A percentile compares a stretch with the other conserved stretches of the same genome.
phyloP scores from a whole-genome alignment of 805 yeast genomes.

The Nakazawaea siamensis region DNA sequence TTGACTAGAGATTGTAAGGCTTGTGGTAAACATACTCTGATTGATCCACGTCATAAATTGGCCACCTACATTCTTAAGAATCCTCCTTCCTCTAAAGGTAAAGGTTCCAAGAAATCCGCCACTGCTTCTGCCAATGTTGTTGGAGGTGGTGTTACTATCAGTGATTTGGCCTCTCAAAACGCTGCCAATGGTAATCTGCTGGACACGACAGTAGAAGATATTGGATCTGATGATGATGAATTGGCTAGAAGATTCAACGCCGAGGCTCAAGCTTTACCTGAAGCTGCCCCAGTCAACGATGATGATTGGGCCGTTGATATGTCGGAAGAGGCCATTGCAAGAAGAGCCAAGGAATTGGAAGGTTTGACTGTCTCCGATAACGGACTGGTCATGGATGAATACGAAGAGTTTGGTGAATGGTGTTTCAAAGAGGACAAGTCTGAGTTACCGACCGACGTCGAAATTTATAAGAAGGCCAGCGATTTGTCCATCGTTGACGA shows the following conservation, averaged over 20 bases:
- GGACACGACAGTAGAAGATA: conserved; percentile 26
- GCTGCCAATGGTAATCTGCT: conserved; percentile 24
- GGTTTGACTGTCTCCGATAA: conserved; percentile 40
- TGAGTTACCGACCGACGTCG: conserved; percentile 74
- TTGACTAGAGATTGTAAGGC: conserved; percentile 95
- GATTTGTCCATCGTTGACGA: conserved; percentile 68
- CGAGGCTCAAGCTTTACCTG: conserved; percentile 66
- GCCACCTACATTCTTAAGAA: conserved; percentile 84
- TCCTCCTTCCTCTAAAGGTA: conserved; percentile 59
- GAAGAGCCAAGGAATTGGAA: conserved; percentile 83
- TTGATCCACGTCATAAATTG: conserved; percentile 82
- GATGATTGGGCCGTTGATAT: conserved; percentile 98
- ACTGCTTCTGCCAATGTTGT: conserved; percentile 86
- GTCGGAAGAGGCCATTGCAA: conserved; percentile 91
- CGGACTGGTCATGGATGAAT: conserved; percentile 36
- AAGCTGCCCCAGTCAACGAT: conserved; percentile 62
- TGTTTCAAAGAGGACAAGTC: conserved; percentile 39
- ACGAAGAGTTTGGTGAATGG: conserved; percentile 89
- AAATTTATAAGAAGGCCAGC: conserved; percentile 81
- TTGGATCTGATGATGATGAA: conserved; percentile 60
- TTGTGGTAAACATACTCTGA: conserved; percentile 82
- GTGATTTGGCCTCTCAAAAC: conserved; percentile 62
- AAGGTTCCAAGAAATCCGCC: conserved; percentile 70
- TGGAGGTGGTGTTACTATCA: conserved; percentile 77
- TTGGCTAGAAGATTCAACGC: conserved; percentile 75